phyloP scores from a whole-genome alignment of 2,329 filamentous ascomycete genomes.

The Fusarium sp. region DNA sequence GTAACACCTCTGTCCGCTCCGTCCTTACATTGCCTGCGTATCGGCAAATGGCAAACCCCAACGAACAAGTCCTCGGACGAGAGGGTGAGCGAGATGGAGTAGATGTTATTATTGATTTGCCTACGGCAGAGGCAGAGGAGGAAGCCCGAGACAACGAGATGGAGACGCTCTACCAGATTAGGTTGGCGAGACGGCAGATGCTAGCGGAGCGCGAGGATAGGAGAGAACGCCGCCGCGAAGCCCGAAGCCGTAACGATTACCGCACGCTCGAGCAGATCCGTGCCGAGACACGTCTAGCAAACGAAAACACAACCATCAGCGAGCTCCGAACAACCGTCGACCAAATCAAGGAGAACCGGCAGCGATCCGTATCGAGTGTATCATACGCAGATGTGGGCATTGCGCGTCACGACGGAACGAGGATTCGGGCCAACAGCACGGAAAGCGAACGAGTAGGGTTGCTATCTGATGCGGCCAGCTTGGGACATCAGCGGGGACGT shows the following conservation, averaged over 20 bases:
- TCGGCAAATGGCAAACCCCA: conserved; percentile 75
- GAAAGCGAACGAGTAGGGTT: conserved; percentile 80
- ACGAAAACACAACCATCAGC: conserved; percentile 63
- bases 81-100: conserved; percentile 94
- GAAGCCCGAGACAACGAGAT: conserved; percentile 86
- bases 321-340: conserved; percentile 68
- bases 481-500: conserved; percentile 50
- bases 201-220: conserved; percentile 82
- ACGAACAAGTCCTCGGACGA: conserved; percentile 85
- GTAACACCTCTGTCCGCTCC: conserved; percentile 89
- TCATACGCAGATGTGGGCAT: conserved; percentile 82
- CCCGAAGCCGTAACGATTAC: conserved; percentile 77
- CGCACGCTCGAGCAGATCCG: conserved; percentile 76
- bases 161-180: conserved; percentile 92
- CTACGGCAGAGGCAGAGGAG: conserved; percentile 84
- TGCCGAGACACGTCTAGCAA: conserved; percentile 63
- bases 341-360: conserved; percentile 68
- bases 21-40: conserved; percentile 95
- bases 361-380: conserved; percentile 79
- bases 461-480: conserved; percentile 75
- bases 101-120: conserved; percentile 88
- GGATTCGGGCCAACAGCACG: conserved; percentile 77
- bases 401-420: conserved; percentile 80
- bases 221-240: conserved; percentile 76
- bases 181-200: conserved; percentile 80